phyloP scores from a whole-genome alignment of 2,329 filamentous ascomycete genomes.

The Didymella exigua region DNA sequence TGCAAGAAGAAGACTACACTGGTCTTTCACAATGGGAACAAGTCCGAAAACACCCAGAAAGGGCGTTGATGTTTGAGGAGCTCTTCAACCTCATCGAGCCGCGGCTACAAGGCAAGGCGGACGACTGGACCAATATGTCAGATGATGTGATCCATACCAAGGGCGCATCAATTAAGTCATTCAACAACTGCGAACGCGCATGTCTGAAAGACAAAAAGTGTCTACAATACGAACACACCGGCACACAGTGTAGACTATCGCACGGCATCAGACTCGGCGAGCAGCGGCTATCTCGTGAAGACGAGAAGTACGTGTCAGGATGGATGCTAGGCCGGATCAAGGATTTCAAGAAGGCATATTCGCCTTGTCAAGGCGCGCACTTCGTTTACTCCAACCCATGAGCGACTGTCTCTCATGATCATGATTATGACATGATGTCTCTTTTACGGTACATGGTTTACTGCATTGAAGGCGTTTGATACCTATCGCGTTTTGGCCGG shows the following conservation, averaged over 20 bases:
- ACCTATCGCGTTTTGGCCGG: slow-evolving; percentile 29
- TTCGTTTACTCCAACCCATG: slow-evolving; percentile 45
- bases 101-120: slow-evolving; percentile 26
- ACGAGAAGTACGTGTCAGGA: slow-evolving; percentile 35
- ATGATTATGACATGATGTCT: slow-evolving; percentile 24
- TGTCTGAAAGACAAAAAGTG: slow-evolving; percentile 40
- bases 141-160: slow-evolving; percentile 34
- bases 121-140: slow-evolving; percentile 45
- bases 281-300: slow-evolving; percentile 27
- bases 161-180: slow-evolving; percentile 29
- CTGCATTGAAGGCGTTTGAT: slow-evolving; percentile 44
- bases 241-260: slow-evolving; percentile 36
- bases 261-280: slow-evolving; percentile 40
- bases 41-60: slow-evolving; percentile 27
- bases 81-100: slow-evolving; percentile 41
- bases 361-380: slow-evolving; percentile 40
- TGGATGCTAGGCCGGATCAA: slow-evolving; percentile 42
- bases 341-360: slow-evolving; percentile 35
- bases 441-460: slow-evolving; percentile 26
- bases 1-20: slow-evolving; percentile 39
- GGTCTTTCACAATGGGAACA: slow-evolving; percentile 37
- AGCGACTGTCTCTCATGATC: slow-evolving; percentile 10
- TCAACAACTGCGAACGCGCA: slow-evolving; percentile 35
- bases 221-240: slow-evolving; percentile 41
- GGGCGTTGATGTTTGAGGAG: slow-evolving; percentile 43